A percentile compares a stretch with the other conserved stretches of the same genome.
phyloP scores from a whole-genome alignment of 2,329 filamentous ascomycete species.

The Colletotrichum abscissum region DNA sequence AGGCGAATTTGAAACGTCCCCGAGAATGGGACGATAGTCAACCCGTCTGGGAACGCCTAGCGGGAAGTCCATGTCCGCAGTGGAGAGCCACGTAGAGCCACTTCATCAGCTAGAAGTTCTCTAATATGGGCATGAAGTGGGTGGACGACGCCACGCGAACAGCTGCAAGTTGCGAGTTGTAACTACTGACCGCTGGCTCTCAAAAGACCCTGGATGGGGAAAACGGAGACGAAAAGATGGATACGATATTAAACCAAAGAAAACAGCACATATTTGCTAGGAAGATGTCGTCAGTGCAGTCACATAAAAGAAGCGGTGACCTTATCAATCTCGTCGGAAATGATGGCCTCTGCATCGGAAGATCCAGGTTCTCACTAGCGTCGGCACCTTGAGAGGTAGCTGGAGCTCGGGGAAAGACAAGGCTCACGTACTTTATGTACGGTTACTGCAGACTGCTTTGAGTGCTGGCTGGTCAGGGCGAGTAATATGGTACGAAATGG shows the following conservation, averaged over 20 bases:
- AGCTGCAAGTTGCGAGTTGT: background rate
- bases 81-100: background rate
- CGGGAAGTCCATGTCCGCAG: background rate
- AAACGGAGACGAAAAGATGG: background rate
- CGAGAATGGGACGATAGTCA: slow-evolving; percentile 11
- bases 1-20: slow-evolving; percentile 9
- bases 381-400: slow-evolving; percentile 22
- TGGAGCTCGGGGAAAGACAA: background rate
- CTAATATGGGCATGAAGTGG: background rate
- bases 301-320: slow-evolving; percentile 27
- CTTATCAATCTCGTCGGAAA: slow-evolving; percentile 14
- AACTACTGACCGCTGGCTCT: background rate
- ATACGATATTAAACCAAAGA: slow-evolving; percentile 9
- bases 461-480: background rate
- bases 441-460: background rate
- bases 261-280: background rate
- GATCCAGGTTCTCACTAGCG: background rate
- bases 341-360: background rate
- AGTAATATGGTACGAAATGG: slow-evolving; percentile 5
- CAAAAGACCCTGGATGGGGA: background rate
- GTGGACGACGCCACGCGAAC: background rate
- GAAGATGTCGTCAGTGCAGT: slow-evolving; percentile 22
- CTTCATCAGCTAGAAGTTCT: background rate
- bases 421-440: background rate
- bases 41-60: background rate